Percentiles rank a stretch among this genome's conserved stretches.
phyloP scores from a whole-genome alignment of 2,329 filamentous ascomycete genomes.

The Arthrobotrys iridis region DNA sequence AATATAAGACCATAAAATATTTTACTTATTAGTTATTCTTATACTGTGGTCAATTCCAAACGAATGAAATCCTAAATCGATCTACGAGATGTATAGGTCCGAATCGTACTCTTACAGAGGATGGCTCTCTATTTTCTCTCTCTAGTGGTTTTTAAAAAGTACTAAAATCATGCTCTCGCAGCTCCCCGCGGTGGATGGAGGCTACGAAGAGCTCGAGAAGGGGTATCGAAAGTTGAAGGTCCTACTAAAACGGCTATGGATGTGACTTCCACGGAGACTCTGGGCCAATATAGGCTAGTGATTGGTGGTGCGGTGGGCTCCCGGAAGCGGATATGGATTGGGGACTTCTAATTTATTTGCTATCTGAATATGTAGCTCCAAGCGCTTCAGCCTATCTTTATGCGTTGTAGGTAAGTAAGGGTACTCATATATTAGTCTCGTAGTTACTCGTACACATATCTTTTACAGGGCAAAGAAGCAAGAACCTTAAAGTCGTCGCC shows the following conservation, averaged over 20 bases:
- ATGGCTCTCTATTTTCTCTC: neutral
- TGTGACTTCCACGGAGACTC: neutral
- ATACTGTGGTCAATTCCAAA: too few relatives aligned
- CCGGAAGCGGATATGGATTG: too few relatives aligned
- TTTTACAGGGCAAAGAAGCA: too few relatives aligned
- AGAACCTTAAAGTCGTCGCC: too few relatives aligned
- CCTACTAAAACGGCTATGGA: neutral
- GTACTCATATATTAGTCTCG: too few relatives aligned
- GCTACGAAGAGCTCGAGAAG: neutral
- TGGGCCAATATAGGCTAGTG: neutral
- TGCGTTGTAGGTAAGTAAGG: too few relatives aligned
- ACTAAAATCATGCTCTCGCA: neutral
- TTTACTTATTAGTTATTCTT: too few relatives aligned
- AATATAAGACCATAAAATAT: too few relatives aligned
- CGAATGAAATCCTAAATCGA: neutral
- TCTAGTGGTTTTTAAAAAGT: neutral
- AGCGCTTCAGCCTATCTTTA: too few relatives aligned
- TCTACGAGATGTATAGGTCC: neutral
- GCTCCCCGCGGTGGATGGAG: neutral
- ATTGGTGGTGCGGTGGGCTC: neutral
- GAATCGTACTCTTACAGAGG: neutral
- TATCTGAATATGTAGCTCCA: too few relatives aligned
- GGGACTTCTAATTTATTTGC: too few relatives aligned
- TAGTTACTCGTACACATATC: too few relatives aligned
- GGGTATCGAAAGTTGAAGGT: neutral